Evolutionary conservation across 176 grass and related monocot genomes (phyloP).

Genomic region (Bonia amplexicaulis): DNA sequence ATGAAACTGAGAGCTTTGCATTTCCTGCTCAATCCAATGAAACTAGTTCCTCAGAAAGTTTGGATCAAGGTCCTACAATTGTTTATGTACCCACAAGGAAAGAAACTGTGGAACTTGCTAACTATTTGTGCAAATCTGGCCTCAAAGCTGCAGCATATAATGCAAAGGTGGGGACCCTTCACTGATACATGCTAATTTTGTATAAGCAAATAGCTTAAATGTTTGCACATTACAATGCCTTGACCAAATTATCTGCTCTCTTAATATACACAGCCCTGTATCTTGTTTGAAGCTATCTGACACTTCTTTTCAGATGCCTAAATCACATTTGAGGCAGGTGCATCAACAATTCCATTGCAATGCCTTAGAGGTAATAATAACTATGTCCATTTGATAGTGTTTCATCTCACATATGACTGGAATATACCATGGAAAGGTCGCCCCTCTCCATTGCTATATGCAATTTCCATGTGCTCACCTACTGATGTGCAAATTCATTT

Average conservation of each 20-base stretch:
- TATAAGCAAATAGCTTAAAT: background rate
- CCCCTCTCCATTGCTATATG: background rate
- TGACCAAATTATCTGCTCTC: background rate
- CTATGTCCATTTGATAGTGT: constrained; percentile 1
- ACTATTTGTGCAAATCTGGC: constrained; percentile 68
- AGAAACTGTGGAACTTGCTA: constrained; percentile 64
- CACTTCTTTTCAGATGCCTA: constrained; percentile 63
- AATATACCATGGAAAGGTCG: background rate
- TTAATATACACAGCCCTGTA: background rate
- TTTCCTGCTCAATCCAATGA: constrained; percentile 20
- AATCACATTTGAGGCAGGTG: constrained; percentile 71
- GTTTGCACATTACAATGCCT: background rate
- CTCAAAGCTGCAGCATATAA: constrained; percentile 92
- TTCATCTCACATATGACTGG: constrained; percentile 19
- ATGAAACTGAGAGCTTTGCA: constrained; percentile 26
- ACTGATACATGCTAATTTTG: background rate
- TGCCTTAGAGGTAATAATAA: constrained; percentile 57
- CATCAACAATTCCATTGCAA: constrained; percentile 85
- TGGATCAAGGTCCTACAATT: constrained; percentile 80
- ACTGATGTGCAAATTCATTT: background rate
- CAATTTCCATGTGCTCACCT: background rate
- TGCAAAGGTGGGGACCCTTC: constrained; percentile 66
- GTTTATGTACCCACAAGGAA: constrained; percentile 90
- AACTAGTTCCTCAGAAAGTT: constrained; percentile 41
- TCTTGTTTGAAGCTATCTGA: constrained; percentile 7